Conservation (phyloP, 805 yeast genomes). For the Scheffersomyces amazonensis region DNA sequence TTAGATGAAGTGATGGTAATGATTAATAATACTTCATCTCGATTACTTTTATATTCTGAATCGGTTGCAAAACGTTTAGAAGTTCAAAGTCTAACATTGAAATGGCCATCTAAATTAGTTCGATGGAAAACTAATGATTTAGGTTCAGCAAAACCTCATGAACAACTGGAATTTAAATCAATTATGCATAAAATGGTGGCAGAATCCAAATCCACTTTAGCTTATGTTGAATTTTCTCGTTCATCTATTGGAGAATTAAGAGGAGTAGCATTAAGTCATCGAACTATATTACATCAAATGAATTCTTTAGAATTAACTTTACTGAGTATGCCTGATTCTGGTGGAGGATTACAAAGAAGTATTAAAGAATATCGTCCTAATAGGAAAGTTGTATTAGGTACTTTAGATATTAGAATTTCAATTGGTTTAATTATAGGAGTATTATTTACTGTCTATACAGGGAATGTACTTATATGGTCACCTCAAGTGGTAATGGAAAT, state of each 20-base stretch:
- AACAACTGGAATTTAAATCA: background rate
- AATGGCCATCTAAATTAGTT: constrained; percentile 72
- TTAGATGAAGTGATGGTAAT: constrained; percentile 69
- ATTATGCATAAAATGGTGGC: constrained; percentile 4
- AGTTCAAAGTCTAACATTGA: constrained; percentile 35
- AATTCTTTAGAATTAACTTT: constrained; percentile 66
- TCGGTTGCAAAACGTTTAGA: constrained; percentile 63
- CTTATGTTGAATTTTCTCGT: constrained; percentile 89
- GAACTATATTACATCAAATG: constrained; percentile 88
- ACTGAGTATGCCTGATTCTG: constrained; percentile 61
- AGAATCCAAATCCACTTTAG: constrained; percentile 50
- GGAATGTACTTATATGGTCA: constrained; percentile 77
- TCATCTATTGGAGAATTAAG: constrained; percentile 88
- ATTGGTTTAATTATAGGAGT: constrained; percentile 85
- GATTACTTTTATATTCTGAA: constrained; percentile 78
- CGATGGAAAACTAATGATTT: constrained; percentile 86
- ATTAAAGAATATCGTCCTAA: constrained; percentile 29
- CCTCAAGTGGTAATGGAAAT: constrained; percentile 70
- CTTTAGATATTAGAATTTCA: constrained; percentile 48
- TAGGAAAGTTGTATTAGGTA: constrained; percentile 53
- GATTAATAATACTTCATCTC: constrained; percentile 70
- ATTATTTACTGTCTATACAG: constrained; percentile 77
- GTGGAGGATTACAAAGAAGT: constrained; percentile 48
- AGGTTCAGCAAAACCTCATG: constrained; percentile 49
- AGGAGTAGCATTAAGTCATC: constrained; percentile 91